phyloP scores from a whole-genome alignment of 495 filamentous ascomycete genomes.

The Penicillium cataractarum region DNA sequence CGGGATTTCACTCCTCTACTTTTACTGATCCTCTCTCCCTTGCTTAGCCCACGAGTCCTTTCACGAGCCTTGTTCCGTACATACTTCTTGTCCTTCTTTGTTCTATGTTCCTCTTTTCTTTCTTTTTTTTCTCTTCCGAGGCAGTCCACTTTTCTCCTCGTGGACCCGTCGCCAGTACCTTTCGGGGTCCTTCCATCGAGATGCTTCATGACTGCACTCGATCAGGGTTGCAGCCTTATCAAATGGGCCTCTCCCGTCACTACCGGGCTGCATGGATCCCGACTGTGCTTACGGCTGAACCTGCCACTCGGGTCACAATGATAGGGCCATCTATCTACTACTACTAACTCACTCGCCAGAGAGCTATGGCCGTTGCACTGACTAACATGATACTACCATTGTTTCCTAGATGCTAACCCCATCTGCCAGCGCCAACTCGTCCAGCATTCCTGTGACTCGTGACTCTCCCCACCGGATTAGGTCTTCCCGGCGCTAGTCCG shows the following conservation, averaged over 20 bases:
- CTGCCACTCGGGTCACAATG: conserved; percentile 11
- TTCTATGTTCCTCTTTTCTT: conserved; percentile 1
- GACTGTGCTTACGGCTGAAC: conserved; percentile 16
- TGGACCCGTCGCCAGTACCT: background rate
- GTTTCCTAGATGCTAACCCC: conserved; percentile 25
- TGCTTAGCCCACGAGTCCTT: background rate
- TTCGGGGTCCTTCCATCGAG: background rate
- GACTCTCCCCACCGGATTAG: conserved; percentile 18
- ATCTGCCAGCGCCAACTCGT: background rate
- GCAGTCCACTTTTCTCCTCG: background rate
- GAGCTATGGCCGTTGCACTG: background rate
- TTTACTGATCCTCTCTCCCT: background rate
- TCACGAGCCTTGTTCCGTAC: background rate
- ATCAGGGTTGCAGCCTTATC: conserved; percentile 12
- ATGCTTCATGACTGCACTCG: conserved; percentile 11
- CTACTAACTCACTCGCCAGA: background rate
- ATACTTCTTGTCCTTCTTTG: conserved; percentile 1
- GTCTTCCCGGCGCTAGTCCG: conserved; percentile 21
- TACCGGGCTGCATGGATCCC: conserved; percentile 11
- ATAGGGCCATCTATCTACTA: background rate
- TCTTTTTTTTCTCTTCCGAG: background rate
- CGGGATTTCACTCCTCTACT: background rate
- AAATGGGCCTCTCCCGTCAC: conserved; percentile 4
- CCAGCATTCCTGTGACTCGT: conserved; percentile 23
- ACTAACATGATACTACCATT: conserved; percentile 6